Evolutionary conservation across 2,329 filamentous ascomycete genomes (phyloP), one percentile per base, ranked within the genome.

Genomic region (Remersonia thermophila): DNA sequence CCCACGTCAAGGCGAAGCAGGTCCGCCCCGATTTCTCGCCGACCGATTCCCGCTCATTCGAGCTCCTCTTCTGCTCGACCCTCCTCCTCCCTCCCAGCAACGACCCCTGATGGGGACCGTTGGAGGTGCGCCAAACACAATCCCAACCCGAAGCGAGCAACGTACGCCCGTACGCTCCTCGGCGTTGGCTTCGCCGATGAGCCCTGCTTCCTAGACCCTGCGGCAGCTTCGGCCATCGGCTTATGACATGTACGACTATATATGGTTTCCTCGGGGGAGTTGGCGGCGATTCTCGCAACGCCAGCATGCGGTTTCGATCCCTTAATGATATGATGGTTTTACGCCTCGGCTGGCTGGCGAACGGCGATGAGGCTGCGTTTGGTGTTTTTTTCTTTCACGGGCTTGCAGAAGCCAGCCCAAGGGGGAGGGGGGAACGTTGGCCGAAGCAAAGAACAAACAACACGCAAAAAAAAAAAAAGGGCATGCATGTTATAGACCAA

Each of bases 11-110:
- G 27, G 49, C 59, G 27, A 67, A 69, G 26, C 67, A 69, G 39
- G 63, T 69, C 32, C 60, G 65, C 15, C 65, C 67, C 3, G 60
- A 65, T 27, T 75, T 74, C 45, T 68, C 60, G 13, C 62, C 62
- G 3, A 60, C 60, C 1, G 61, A 65, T 40, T 65, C 63, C n/a
- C 55, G 62, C 26, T 66, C 62, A 1, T 54, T 65, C 20, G 63
- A 66, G 48, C 59, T 66, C 33, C 43, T 64, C 16, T 64, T 65
- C 40, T 65, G 61, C 40, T 60, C 62, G 8, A 56, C 57, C 5
- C 54, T 66, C 17, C 52, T 66, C 17, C 54, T 65, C 23, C 50
- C 27, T 15, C 27, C 55, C 13, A 36, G 40, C 17, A 40, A 41
- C 12, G 49, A 53, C 18, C 47, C 33, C 13, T 38, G 30, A 33